Percentiles rank a stretch among this genome's conserved stretches.
phyloP scores from a whole-genome alignment of 2,329 filamentous ascomycete species.

The Diaporthe amygdali region DNA sequence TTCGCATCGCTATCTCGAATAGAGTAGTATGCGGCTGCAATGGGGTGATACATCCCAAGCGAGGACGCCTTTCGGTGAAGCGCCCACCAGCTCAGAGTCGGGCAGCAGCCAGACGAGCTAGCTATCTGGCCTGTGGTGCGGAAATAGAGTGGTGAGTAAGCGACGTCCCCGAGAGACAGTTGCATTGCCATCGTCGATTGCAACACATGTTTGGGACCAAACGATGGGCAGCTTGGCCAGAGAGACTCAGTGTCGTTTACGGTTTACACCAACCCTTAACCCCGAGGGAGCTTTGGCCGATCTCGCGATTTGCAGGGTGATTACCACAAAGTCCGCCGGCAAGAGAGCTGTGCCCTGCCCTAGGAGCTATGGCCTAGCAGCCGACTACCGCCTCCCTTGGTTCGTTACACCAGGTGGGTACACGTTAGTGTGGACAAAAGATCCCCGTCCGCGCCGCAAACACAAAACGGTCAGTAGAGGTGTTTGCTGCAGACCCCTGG shows the following conservation, averaged over 20 bases:
- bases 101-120: not conserved
- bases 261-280: not conserved
- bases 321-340: not conserved
- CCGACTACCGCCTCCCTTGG: not conserved
- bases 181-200: not conserved
- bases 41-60: not conserved
- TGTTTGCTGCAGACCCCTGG: not conserved
- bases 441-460: not conserved
- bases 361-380: no score
- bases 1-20: not conserved
- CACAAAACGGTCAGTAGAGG: not conserved
- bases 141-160: conserved; percentile 20
- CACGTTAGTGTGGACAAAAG: conserved; percentile 10
- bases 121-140: not conserved
- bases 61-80: not conserved
- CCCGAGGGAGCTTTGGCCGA: not conserved
- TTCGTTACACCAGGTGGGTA: not conserved
- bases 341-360: not conserved
- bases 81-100: not conserved
- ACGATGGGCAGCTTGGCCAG: not conserved
- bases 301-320: not conserved
- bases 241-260: not conserved
- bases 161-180: conserved; percentile 2
- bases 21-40: not conserved
- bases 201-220: not conserved